Conservation (phyloP, 108 stramenopile species). For the Schizochytrium sp. region DNA sequence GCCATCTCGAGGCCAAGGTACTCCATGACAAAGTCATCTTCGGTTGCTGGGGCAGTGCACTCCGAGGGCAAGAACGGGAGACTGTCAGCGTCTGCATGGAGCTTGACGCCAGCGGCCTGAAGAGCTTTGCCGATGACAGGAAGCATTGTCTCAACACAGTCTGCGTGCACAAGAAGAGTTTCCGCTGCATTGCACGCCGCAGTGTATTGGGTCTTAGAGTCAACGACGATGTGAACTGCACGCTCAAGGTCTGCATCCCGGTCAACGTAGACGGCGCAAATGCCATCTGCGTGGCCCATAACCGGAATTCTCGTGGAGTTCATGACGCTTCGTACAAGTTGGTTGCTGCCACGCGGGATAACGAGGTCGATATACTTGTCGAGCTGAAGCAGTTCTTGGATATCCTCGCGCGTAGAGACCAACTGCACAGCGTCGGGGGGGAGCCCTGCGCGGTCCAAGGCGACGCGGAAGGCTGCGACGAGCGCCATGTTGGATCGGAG, state of each 20-base stretch:
- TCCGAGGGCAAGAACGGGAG: neutral
- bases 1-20: conserved; percentile 92
- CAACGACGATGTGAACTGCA: conserved; percentile 75
- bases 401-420: conserved; percentile 89
- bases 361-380: conserved; percentile 93
- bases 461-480: conserved; percentile 88
- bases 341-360: conserved; percentile 95
- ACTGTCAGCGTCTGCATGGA: conserved; percentile 6
- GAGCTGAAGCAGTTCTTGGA: conserved; percentile 69
- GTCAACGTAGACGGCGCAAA: conserved; percentile 97
- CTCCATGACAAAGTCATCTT: conserved; percentile 84
- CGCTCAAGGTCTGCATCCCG: conserved; percentile 82
- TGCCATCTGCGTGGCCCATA: conserved; percentile 97
- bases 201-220: conserved; percentile 97
- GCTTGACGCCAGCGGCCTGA: conserved; percentile 64
- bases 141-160: conserved; percentile 79
- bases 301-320: conserved; percentile 93
- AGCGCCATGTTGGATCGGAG: conserved; percentile 86
- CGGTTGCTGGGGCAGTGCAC: conserved; percentile 60
- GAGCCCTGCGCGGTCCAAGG: conserved; percentile 64
- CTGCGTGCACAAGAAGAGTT: conserved; percentile 83
- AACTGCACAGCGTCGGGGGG: conserved; percentile 67
- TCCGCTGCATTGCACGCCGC: conserved; percentile 99
- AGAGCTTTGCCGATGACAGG: conserved; percentile 80
- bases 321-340: conserved; percentile 89